A percentile compares a stretch with the other conserved stretches of the same genome.
These are phyloP conservation scores for Saitozyma podzolica DNA, from an alignment of 768 basidiomycete genomes.

Conservation along the genomic window DNA sequence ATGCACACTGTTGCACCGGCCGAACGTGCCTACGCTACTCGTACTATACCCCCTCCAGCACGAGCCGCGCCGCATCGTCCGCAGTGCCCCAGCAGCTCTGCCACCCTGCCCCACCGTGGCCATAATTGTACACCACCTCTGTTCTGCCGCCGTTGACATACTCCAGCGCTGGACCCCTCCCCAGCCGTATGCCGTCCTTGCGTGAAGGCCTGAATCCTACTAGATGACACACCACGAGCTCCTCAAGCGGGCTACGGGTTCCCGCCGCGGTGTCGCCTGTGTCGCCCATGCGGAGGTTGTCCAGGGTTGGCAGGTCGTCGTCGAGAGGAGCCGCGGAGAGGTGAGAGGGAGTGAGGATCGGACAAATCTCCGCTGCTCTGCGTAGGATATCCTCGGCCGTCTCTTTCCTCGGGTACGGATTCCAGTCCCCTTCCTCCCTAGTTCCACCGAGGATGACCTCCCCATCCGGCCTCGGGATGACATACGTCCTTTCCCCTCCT, in stretches of 20 bases:
- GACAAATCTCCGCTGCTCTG: constrained; percentile 48
- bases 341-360: constrained; percentile 29
- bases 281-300: no score
- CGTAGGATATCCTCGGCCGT: constrained; percentile 38
- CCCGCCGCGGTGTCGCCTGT: not conserved
- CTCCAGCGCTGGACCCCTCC: constrained; percentile 25
- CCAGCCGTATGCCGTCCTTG: constrained; percentile 39
- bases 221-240: constrained; percentile 20
- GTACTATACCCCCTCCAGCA: not conserved
- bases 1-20: no score
- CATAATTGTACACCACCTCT: constrained; percentile 49
- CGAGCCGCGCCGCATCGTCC: constrained; percentile 28
- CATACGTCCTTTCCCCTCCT: constrained; percentile 50
- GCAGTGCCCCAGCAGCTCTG: constrained; percentile 52
- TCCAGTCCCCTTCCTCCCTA: constrained; percentile 50
- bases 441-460: constrained; percentile 53
- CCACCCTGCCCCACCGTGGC: constrained; percentile 53
- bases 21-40: no score
- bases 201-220: constrained; percentile 50
- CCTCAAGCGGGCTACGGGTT: constrained; percentile 6
- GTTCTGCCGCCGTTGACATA: constrained; percentile 7
- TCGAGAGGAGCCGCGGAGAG: constrained; percentile 16
- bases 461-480: constrained; percentile 51
- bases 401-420: constrained; percentile 35
- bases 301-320: not conserved